A percentile compares a stretch with the other conserved stretches of the same genome.
phyloP scores from a whole-genome alignment of 805 yeast genomes.

The Nakazawaea ernobii region DNA sequence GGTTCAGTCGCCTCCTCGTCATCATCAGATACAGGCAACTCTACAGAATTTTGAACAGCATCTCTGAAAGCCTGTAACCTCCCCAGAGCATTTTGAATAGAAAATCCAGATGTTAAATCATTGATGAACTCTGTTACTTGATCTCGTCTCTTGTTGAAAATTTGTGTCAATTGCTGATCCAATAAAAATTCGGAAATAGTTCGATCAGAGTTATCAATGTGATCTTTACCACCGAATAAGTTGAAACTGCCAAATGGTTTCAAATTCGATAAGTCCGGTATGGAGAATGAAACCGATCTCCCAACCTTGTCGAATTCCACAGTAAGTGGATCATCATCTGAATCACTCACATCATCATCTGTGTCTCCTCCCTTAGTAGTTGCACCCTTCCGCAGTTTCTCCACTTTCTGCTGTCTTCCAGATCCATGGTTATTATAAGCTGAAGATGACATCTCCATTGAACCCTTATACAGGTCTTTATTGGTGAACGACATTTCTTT shows the following conservation, averaged over 20 bases:
- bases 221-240: constrained; percentile 1
- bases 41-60: constrained; percentile 40
- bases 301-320: constrained; percentile 51
- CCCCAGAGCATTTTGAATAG: constrained; percentile 45
- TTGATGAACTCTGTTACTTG: constrained; percentile 35
- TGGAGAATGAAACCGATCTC: constrained; percentile 18
- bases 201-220: too few species aligned
- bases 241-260: constrained; percentile 16
- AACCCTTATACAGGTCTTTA: too few species aligned
- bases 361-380: neutral
- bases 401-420: too few species aligned
- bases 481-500: too few species aligned
- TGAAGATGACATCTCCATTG: too few species aligned
- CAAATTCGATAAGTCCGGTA: constrained; percentile 23
- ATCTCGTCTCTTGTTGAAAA: constrained; percentile 24
- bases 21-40: constrained; percentile 46
- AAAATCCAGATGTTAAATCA: constrained; percentile 38
- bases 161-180: constrained; percentile 7
- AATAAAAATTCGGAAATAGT: neutral
- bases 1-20: constrained; percentile 31
- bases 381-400: too few species aligned
- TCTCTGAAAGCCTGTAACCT: constrained; percentile 41
- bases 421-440: too few species aligned
- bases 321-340: constrained; percentile 31
- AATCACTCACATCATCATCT: constrained; percentile 19